Base-by-base conservation (phyloP, 768 basidiomycete genomes). In the Rhodotorula toruloides region DNA sequence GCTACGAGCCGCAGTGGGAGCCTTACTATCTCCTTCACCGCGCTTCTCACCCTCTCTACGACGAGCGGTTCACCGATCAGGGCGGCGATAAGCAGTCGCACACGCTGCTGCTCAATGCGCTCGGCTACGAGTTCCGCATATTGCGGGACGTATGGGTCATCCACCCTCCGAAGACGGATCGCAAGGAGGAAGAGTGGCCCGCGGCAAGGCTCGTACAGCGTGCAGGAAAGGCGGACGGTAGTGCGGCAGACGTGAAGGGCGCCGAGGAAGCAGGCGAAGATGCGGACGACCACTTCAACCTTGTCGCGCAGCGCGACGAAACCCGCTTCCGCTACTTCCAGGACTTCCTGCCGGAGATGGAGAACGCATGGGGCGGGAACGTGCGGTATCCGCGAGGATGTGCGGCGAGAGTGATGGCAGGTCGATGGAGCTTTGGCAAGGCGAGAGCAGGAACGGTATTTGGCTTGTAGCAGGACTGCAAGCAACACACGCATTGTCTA, bases 1-100 rank as follows among this genome's bases (percentile, higher is more conserved):
- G 52, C 50, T 59, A 59, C 57, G 63, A 65, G 25, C 63, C 63
- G 13, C 63, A 65, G 31, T 65, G 63, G 63, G 63, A 65, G 53
- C 63, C 63, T 4, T 65, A 65, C 56, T 65, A 65, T 58, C 52
- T 65, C 63, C 27, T 65, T 17, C 36, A 44, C 36, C 57, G 57
- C 19, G 50, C 63, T 16, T 58, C 57, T 0, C 63, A 65, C 55
- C 63, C 63, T 27, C 39, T 65, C 4, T 65, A 65, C 58, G 63
- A 65, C 58, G 57, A 65, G 53, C 57, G 63, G 21, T 65, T 65
- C 42, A 58, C 63, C 21, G 63, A 65, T 39, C 63, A 65, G 27
- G 63, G 63, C 43, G 63, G 63, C 27, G 63, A 65, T 52, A 65
- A 65, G 39, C 63, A 65, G 52, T 16, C 43, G 27, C 57, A 65